A percentile compares a stretch with the other conserved stretches of the same genome.
Evolutionary conservation across 805 yeast genomes (phyloP).

Genomic region (Cyberlindnera nakhonratchasimensis): DNA sequence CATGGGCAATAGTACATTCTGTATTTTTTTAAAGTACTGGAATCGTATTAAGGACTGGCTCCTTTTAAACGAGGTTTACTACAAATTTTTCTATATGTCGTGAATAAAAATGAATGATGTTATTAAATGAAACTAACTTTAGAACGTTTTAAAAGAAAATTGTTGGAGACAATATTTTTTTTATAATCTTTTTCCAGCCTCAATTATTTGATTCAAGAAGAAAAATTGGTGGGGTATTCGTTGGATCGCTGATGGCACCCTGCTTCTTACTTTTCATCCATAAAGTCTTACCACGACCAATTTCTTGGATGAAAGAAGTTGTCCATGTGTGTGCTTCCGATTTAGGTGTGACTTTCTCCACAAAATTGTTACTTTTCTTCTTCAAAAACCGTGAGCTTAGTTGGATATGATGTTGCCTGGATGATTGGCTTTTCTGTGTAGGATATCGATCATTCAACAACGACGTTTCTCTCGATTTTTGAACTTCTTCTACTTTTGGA

Average conservation of each 20-base stretch:
- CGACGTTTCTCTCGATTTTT: background rate
- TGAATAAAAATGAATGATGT: no score
- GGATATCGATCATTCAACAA: slow-evolving; percentile 1
- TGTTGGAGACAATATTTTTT: background rate
- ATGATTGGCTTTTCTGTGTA: background rate
- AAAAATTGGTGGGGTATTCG: background rate
- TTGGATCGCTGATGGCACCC: background rate
- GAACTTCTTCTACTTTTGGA: background rate
- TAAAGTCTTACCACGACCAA: background rate
- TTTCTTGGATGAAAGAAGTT: background rate
- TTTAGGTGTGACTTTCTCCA: background rate
- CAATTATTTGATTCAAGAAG: background rate
- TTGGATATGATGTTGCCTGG: background rate
- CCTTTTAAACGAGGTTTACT: no score
- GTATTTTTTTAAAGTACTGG: no score
- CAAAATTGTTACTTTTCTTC: background rate
- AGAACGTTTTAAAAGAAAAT: background rate
- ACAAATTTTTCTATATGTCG: no score
- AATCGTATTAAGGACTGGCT: background rate
- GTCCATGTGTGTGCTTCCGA: background rate
- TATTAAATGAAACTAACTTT: no score
- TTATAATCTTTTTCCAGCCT: background rate
- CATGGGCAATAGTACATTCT: no score
- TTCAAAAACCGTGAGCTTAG: background rate
- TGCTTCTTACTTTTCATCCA: background rate